Conservation (phyloP, 2,329 filamentous ascomycete genomes). For the Dothistroma septosporum region DNA sequence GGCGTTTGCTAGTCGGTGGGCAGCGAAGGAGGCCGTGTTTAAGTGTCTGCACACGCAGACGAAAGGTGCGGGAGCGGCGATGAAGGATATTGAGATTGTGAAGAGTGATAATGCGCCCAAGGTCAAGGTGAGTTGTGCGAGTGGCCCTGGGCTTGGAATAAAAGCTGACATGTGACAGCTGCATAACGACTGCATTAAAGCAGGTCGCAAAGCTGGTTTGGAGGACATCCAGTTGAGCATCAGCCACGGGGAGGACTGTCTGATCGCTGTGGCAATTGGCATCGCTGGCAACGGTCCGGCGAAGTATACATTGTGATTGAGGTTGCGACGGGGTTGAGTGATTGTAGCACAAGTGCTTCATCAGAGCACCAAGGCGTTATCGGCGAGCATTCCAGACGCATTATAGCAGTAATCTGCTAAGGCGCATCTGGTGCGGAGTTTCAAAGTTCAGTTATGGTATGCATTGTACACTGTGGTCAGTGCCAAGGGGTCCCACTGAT, state of each 20-base stretch:
- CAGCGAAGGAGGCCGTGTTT: constrained; percentile 95
- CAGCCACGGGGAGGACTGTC: neutral
- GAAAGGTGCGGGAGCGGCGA: constrained; percentile 76
- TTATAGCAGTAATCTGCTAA: neutral
- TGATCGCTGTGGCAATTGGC: neutral
- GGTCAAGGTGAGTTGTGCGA: constrained; percentile 64
- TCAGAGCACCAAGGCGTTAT: neutral
- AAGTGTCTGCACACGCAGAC: constrained; percentile 85
- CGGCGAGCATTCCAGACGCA: neutral
- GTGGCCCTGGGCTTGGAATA: neutral
- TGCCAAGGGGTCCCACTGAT: neutral
- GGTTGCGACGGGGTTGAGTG: neutral
- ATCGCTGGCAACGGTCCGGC: neutral
- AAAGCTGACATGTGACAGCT: neutral
- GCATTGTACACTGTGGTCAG: neutral
- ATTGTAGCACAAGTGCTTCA: neutral
- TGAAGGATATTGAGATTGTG: constrained; percentile 90
- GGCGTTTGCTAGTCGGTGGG: constrained; percentile 90
- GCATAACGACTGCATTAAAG: neutral
- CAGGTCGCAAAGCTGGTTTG: neutral
- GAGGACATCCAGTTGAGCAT: neutral
- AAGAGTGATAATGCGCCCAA: constrained; percentile 75
- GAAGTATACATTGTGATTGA: neutral
- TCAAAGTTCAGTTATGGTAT: neutral
- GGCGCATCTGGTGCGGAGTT: neutral